Evolutionary conservation across 2,329 filamentous ascomycete species (phyloP).

Genomic region (Cladosporium austrohemisphaericum): DNA sequence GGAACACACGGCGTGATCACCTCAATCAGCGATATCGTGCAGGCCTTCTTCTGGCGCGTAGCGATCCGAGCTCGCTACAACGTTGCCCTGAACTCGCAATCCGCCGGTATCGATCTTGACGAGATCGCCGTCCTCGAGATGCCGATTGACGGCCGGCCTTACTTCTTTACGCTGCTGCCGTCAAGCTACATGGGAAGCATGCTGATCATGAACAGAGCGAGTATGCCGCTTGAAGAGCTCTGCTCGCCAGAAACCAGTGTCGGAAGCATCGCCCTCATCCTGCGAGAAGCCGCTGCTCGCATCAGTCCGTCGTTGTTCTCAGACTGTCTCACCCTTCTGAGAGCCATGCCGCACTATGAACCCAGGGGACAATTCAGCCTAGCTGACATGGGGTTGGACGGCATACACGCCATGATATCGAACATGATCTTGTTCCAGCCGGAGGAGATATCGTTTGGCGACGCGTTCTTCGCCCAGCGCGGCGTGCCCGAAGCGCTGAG

Average conservation of each 20-base stretch:
- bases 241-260: slow-evolving; percentile 25
- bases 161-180: slow-evolving; percentile 28
- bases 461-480: too few relatives aligned
- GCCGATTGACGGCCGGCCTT: slow-evolving; percentile 32
- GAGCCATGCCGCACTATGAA: slow-evolving; percentile 22
- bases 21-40: slow-evolving; percentile 38
- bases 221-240: slow-evolving; percentile 26
- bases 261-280: slow-evolving; percentile 22
- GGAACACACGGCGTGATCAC: slow-evolving; percentile 24
- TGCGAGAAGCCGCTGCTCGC: slow-evolving; percentile 24
- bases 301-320: slow-evolving; percentile 28
- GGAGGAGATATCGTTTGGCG: slow-evolving; percentile 16
- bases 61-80: slow-evolving; percentile 36
- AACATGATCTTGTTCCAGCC: slow-evolving; percentile 27
- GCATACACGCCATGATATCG: slow-evolving; percentile 28
- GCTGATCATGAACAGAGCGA: slow-evolving; percentile 28
- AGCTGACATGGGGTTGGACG: slow-evolving; percentile 26
- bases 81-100: too few relatives aligned
- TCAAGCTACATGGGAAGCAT: slow-evolving; percentile 31
- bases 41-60: slow-evolving; percentile 41
- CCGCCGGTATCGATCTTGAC: too few relatives aligned
- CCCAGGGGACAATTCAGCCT: slow-evolving; percentile 16
- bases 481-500: slow-evolving; percentile 27
- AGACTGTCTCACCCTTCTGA: slow-evolving; percentile 29
- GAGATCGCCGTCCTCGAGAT: too few relatives aligned